Conservation (phyloP, 176 grass and related monocot genomes). For the Paspalum vaginatum region DNA sequence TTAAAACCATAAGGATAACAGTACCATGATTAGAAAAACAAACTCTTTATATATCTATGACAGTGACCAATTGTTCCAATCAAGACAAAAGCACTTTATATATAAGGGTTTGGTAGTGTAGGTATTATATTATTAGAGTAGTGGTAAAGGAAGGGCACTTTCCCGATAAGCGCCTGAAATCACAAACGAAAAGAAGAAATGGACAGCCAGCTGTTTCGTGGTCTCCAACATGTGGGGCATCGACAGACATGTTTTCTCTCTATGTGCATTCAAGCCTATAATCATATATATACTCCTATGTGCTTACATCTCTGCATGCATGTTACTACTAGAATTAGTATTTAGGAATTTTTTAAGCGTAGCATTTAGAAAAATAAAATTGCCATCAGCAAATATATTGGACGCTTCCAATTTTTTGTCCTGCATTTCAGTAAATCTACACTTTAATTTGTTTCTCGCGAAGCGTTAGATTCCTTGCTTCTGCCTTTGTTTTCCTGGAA, state of each 20-base stretch:
- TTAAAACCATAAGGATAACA: neutral
- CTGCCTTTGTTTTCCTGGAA: slow-evolving; percentile 10
- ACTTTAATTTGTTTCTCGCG: neutral
- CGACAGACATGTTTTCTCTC: neutral
- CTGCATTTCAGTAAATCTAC: neutral
- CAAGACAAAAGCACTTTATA: slow-evolving; percentile 51
- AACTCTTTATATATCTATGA: no score
- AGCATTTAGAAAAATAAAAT: neutral
- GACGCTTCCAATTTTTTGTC: neutral
- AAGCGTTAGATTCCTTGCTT: slow-evolving; percentile 45
- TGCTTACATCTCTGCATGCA: neutral
- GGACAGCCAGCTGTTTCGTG: slow-evolving; percentile 1
- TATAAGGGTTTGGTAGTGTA: slow-evolving; percentile 53
- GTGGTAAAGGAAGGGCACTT: slow-evolving; percentile 46
- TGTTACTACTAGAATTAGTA: neutral
- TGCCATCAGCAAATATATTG: neutral
- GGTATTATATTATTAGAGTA: slow-evolving; percentile 51
- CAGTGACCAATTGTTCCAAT: slow-evolving; percentile 31
- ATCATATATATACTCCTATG: no score
- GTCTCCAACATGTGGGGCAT: slow-evolving; percentile 47
- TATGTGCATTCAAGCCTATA: neutral
- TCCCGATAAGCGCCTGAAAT: slow-evolving; percentile 35
- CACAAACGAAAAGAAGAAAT: neutral
- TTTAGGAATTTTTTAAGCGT: neutral
- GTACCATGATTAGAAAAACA: neutral